phyloP scores from a whole-genome alignment of 1,284 basidiomycete species.

The Cutaneotrichosporon sp. region DNA sequence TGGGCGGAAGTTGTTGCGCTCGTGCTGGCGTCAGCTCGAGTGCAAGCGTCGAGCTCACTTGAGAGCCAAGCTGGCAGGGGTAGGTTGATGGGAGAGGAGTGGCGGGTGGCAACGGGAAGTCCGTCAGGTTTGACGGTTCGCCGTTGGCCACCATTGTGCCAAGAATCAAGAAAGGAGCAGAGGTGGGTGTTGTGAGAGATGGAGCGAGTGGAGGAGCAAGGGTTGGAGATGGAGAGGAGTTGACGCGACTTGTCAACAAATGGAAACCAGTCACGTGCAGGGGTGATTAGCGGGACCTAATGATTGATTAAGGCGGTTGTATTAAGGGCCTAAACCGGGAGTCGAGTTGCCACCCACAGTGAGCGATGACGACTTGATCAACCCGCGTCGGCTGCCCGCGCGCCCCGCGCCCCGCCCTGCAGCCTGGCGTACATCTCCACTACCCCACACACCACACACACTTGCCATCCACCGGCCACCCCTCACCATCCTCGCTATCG shows the following conservation, averaged over 20 bases:
- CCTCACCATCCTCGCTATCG: no score
- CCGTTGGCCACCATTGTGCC: constrained; percentile 8
- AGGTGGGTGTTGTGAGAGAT: background rate
- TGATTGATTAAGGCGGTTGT: no score
- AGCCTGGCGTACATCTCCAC: no score
- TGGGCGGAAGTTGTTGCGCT: constrained; percentile 38
- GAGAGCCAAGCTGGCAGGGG: constrained; percentile 22
- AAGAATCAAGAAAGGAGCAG: background rate
- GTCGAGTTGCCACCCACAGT: background rate
- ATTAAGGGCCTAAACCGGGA: no score
- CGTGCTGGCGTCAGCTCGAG: constrained; percentile 24
- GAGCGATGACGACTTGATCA: no score
- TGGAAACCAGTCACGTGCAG: constrained; percentile 11
- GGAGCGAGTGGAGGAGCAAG: background rate
- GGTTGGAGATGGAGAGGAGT: background rate
- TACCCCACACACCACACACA: background rate
- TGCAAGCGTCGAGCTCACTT: constrained; percentile 17
- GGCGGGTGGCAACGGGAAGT: constrained; percentile 15
- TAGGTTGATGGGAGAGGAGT: constrained; percentile 10
- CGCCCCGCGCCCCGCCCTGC: no score
- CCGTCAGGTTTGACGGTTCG: constrained; percentile 8
- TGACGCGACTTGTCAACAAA: constrained; percentile 9
- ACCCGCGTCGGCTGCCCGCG: no score
- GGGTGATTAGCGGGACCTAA: background rate
- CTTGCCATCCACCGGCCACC: no score